phyloP scores from a whole-genome alignment of 2,329 filamentous ascomycete species.

The Talaromyces sp. region DNA sequence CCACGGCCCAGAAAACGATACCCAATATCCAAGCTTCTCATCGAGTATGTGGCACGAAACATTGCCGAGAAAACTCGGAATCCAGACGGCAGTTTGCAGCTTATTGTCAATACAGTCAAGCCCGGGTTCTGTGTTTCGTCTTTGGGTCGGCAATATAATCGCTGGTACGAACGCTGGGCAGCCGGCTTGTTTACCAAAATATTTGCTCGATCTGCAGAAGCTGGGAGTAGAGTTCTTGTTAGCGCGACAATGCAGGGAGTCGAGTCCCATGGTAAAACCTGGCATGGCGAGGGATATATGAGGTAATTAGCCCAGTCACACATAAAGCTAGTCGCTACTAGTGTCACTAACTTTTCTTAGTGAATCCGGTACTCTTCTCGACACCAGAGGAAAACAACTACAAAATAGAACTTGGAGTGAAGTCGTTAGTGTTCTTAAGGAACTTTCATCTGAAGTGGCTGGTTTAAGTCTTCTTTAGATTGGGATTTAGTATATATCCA shows the following conservation, averaged over 20 bases:
- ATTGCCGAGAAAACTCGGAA: conserved; percentile 25
- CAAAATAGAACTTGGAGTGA: conserved; percentile 38
- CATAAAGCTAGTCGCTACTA: background rate
- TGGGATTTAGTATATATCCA: background rate
- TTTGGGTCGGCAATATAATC: conserved; percentile 34
- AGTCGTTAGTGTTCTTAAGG: conserved; percentile 28
- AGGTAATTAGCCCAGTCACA: conserved; percentile 20
- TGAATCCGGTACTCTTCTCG: conserved; percentile 24
- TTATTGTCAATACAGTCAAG: conserved; percentile 42
- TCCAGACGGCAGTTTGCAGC: conserved; percentile 28
- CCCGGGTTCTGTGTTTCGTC: conserved; percentile 41
- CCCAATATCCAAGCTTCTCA: conserved; percentile 36
- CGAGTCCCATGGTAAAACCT: conserved; percentile 33
- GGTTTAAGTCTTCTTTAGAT: background rate
- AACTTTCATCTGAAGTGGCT: conserved; percentile 18
- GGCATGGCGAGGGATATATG: conserved; percentile 9
- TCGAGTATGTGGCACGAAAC: conserved; percentile 38
- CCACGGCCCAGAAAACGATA: conserved; percentile 27
- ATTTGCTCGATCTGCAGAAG: conserved; percentile 39
- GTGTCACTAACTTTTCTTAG: background rate
- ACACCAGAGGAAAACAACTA: conserved; percentile 29
- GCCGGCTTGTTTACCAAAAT: conserved; percentile 31
- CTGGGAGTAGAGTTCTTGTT: conserved; percentile 40
- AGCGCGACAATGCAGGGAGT: conserved; percentile 36
- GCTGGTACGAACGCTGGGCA: conserved; percentile 28